Conservation (phyloP, 257 asterid species). For the Scutellaria galericulata region DNA sequence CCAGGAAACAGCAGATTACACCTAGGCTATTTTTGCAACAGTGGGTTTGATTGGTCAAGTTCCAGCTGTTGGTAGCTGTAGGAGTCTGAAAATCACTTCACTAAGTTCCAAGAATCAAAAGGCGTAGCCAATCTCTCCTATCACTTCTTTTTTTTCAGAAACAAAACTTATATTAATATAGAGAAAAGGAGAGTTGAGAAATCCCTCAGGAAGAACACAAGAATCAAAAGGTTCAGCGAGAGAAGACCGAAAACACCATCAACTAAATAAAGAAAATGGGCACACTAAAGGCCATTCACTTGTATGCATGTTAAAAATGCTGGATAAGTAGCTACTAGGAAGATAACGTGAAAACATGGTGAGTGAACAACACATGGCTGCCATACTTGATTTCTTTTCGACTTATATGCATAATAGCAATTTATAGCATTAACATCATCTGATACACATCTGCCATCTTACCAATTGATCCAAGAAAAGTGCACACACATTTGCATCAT, state of each 20-base stretch:
- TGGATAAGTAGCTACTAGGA: neutral
- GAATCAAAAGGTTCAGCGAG: too few relatives aligned
- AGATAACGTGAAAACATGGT: neutral
- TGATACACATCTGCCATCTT: neutral
- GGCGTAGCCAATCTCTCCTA: neutral
- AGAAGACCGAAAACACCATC: too few relatives aligned
- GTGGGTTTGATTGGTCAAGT: neutral
- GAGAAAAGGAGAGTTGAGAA: too few relatives aligned
- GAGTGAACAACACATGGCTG: neutral
- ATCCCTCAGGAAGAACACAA: too few relatives aligned
- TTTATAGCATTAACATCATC: neutral
- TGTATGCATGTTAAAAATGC: neutral
- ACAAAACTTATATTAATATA: too few relatives aligned
- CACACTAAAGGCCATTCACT: neutral
- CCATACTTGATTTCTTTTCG: neutral
- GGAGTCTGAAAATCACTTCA: neutral
- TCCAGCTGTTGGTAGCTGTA: neutral
- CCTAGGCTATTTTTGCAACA: too few relatives aligned
- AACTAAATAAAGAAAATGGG: neutral
- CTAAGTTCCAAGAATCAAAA: neutral
- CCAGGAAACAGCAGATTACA: too few relatives aligned
- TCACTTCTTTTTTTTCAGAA: too few relatives aligned
- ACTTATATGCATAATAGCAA: neutral
- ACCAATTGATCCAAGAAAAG: neutral
- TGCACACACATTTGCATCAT: neutral